Base-by-base conservation (phyloP, 257 asterid species). In the Thymus mandschuricus region DNA sequence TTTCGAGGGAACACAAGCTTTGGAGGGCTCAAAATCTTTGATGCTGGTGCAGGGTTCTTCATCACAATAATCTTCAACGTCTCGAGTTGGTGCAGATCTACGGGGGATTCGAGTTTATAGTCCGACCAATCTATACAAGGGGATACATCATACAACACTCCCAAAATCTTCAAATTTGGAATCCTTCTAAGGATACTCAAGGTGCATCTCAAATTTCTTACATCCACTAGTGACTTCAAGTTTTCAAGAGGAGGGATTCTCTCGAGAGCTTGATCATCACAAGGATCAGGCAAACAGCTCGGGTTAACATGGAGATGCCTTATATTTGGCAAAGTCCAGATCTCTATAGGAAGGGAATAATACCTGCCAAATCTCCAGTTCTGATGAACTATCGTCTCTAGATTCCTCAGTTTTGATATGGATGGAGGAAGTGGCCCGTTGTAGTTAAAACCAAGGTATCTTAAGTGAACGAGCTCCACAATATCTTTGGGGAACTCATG, bases 281-380 rank as follows among this genome's bases (percentile, higher is more conserved):
- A 46, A 52, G 71, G 48, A 57, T 52, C 60, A 31, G 56, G 50
- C 30, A 2, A 21, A 10, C 50, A 1, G 10, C 50, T 45, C 12
- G n/a, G 50, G 13, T 11, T 45, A 13, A 45, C 3, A 1, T 45
- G 10, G 10, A 45, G 50, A 45, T 45, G 50, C 13, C 50, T 45
- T 45, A 45, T n/a, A 15, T 61, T 57, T 8, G 70, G 67, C 83
- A 74, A 45, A 43, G 2, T 50, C 74, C 73, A 69, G 35, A 78
- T 69, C 35, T 58, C 63, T 3, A 9, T 38, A 58, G 63, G 63
- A 11, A 58, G 63, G n/a, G 10, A 10, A 30, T 43, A 38, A 38
- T 31, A 21, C 45, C 35, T 7, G 13, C 10, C 41, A 33, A 33
- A 12, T 31, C 4, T 7, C 59, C 74, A 4, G 28, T 64, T 15